Evolutionary conservation across 441 rosid genomes (phyloP).

Genomic region (Erysimum pusillum): DNA sequence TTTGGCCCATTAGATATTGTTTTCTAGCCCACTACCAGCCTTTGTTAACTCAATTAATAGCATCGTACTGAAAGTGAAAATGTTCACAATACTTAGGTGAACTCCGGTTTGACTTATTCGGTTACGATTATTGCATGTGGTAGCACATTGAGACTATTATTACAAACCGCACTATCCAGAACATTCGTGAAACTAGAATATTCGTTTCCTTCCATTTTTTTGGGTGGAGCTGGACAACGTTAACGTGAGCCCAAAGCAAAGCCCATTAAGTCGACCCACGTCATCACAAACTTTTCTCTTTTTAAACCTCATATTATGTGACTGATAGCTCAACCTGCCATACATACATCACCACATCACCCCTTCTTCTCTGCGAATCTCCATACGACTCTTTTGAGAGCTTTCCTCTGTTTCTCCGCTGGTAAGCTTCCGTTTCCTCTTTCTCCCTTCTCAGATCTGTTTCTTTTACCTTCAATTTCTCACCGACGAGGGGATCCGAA

Average conservation of each 20-base stretch:
- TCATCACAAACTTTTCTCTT: slow-evolving; percentile 22
- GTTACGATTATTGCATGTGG: not conserved
- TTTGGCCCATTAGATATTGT: not conserved
- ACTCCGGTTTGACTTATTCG: not conserved
- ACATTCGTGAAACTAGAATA: slow-evolving; percentile 32
- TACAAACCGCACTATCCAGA: not conserved
- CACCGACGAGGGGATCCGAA: slow-evolving; percentile 10
- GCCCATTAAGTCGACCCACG: slow-evolving; percentile 37
- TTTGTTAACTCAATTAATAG: not conserved
- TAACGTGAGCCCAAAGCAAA: slow-evolving; percentile 45
- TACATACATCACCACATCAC: slow-evolving; percentile 41
- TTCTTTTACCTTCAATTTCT: not conserved
- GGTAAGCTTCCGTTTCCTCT: slow-evolving; percentile 32
- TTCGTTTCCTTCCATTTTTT: not conserved
- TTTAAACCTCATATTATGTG: slow-evolving; percentile 32
- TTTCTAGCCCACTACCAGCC: not conserved
- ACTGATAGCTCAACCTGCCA: slow-evolving; percentile 22
- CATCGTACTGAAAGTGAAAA: not conserved
- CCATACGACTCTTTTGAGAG: slow-evolving; percentile 35
- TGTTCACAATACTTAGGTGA: not conserved
- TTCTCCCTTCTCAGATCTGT: slow-evolving; percentile 26
- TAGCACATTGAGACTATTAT: not conserved
- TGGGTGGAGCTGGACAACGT: not conserved
- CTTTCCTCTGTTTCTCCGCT: slow-evolving; percentile 43
- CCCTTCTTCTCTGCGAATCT: slow-evolving; percentile 33